phyloP scores from a whole-genome alignment of 306 rosid species.

The Medicago arabica region DNA sequence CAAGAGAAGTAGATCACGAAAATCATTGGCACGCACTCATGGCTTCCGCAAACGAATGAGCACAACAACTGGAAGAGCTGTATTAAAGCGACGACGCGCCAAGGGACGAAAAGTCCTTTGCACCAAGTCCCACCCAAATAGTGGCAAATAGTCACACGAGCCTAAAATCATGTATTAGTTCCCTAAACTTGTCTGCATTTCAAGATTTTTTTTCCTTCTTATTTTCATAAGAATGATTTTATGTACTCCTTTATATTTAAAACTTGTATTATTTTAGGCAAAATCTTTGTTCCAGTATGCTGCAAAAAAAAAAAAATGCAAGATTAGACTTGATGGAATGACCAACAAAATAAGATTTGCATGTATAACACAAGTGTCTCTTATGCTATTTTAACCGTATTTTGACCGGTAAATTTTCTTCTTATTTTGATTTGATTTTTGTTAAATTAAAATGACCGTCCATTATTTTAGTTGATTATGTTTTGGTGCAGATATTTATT shows the following conservation, averaged over 20 bases:
- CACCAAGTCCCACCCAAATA: conserved; percentile 78
- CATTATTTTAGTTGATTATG: too few relatives aligned
- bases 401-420: too few relatives aligned
- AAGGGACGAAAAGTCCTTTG: conserved; percentile 93
- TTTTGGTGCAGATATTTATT: too few relatives aligned
- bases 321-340: conserved; percentile 19
- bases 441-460: too few relatives aligned
- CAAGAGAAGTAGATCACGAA: conserved; percentile 86
- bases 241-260: conserved; percentile 34
- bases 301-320: conserved; percentile 2
- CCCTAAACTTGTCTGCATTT: conserved; percentile 29
- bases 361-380: background rate
- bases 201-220: background rate
- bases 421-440: too few relatives aligned
- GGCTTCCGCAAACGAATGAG: conserved; percentile 91
- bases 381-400: conserved; percentile 11
- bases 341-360: background rate
- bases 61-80: conserved; percentile 81
- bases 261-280: background rate
- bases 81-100: conserved; percentile 82
- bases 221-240: conserved; percentile 8
- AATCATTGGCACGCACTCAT: conserved; percentile 88
- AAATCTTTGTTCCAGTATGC: conserved; percentile 7
- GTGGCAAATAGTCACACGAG: conserved; percentile 55
- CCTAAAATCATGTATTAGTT: conserved; percentile 22